Base-by-base conservation (phyloP, 2,329 filamentous ascomycete genomes). In the Salinomyces thailandicus region DNA sequence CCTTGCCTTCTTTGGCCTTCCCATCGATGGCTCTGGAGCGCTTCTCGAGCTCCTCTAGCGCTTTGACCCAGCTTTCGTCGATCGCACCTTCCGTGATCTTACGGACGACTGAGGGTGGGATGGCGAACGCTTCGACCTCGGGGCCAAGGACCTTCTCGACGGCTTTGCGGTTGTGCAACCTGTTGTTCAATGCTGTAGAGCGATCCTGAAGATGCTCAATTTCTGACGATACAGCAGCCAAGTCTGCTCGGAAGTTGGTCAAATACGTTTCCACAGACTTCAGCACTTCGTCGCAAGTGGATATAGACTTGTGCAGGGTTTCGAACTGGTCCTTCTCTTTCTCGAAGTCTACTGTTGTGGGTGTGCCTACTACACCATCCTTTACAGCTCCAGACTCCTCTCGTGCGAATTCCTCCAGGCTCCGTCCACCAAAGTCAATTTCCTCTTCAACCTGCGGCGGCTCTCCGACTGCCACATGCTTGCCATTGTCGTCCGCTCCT, bases 191-290 rank as follows among this genome's bases (percentile, higher is more conserved):
- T 5, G 81, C 77, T 8, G 80, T 74, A 0, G 91, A 98, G 31
- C 91, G 77, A 35, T 81, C 79, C 62, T 98, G 91, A 27, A 98
- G 65, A 2, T 79, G 86, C 62, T 98, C 91, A 35, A 98, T 98
- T 57, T 98, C 91, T 5, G 86, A 81, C 1, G 91, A 95, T 9
- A 98, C 91, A 11, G 78, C 75, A 6, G 85, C 89, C 8, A 98
- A 74, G 59, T 98, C 93, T 42, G 86, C 83, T 56, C 93, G 86
- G 56, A 98, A 98, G 58, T 80, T 89, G 24, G 83, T 83, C 36
- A 98, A 70, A 57, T 95, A 96, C 19, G 76, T 79, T 63, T 98
- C 89, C 37, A 98, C 91, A 0, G 87, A 94, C 60, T 79, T 83
- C 31, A 96, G 72, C 34, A 96, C 85, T 56, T 93, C 82, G 61